phyloP scores from a whole-genome alignment of 2,329 filamentous ascomycete genomes.

The Alternaria sp. region DNA sequence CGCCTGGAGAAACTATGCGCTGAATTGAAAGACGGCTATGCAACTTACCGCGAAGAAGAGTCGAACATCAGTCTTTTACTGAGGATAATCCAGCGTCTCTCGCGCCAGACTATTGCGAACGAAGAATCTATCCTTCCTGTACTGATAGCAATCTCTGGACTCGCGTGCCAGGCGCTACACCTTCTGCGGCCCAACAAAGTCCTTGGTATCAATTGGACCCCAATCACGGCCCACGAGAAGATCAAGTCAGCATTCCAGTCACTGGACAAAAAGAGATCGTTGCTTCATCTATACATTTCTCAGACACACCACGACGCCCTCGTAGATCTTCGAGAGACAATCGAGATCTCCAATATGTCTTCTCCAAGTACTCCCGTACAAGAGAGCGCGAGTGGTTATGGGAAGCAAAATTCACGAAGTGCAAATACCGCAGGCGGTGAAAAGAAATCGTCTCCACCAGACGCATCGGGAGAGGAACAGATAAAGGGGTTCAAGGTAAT shows the following conservation, averaged over 20 bases:
- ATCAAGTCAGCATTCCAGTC: not conserved
- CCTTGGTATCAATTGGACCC: not conserved
- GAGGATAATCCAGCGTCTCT: not conserved
- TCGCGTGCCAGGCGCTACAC: not conserved
- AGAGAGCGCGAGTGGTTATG: no score
- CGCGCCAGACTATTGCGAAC: not conserved
- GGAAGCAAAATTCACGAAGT: no score
- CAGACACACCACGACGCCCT: not conserved
- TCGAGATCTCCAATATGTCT: not conserved
- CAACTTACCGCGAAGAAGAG: not conserved
- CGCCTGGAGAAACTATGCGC: not conserved
- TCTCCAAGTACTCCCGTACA: no score
- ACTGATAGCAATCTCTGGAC: not conserved
- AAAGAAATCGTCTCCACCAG: no score
- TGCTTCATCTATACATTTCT: not conserved
- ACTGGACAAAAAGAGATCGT: not conserved
- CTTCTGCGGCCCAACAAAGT: not conserved
- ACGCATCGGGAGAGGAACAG: no score
- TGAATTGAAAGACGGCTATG: not conserved
- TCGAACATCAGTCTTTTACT: not conserved
- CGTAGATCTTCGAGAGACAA: not conserved
- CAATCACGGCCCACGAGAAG: not conserved
- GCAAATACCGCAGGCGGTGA: no score
- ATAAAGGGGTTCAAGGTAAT: no score
- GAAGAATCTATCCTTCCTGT: not conserved